Evolutionary conservation across 306 rosid genomes (phyloP).

Genomic region (Psophocarpus tetragonolobus): DNA sequence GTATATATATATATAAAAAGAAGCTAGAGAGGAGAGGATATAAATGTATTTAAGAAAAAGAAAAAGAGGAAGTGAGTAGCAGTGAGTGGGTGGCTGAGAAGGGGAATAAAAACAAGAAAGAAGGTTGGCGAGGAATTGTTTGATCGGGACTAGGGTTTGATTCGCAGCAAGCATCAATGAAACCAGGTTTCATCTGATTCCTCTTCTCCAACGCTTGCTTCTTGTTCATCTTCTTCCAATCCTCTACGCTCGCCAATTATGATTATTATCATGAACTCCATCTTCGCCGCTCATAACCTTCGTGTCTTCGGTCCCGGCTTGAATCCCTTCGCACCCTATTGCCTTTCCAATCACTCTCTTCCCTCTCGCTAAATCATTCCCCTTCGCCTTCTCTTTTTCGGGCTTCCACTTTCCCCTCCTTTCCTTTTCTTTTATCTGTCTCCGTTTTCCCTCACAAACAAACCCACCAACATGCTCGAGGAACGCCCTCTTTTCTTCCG

Average conservation of each 20-base stretch:
- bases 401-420: no score
- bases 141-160: conserved; percentile 55
- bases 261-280: conserved; percentile 43
- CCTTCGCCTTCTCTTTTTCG: not conserved
- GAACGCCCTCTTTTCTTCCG: conserved; percentile 37
- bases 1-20: no score
- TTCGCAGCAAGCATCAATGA: conserved; percentile 18
- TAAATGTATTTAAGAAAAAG: no score
- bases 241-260: conserved; percentile 31
- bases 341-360: conserved; percentile 70
- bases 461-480: conserved; percentile 53
- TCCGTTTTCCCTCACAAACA: no score
- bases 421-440: not conserved
- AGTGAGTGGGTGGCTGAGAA: no score
- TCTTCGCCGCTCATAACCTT: conserved; percentile 58
- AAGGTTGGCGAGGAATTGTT: no score
- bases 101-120: no score
- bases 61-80: no score
- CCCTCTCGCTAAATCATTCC: conserved; percentile 53
- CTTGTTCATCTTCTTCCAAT: not conserved
- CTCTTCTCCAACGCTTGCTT: not conserved
- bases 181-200: conserved; percentile 48
- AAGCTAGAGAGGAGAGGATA: no score
- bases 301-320: conserved; percentile 96
- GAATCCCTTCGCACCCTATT: conserved; percentile 90